These are phyloP conservation scores for Geranomyces michiganensis DNA, from an alignment of 192 early-diverging fungal genomes.

Conservation along the genomic window DNA sequence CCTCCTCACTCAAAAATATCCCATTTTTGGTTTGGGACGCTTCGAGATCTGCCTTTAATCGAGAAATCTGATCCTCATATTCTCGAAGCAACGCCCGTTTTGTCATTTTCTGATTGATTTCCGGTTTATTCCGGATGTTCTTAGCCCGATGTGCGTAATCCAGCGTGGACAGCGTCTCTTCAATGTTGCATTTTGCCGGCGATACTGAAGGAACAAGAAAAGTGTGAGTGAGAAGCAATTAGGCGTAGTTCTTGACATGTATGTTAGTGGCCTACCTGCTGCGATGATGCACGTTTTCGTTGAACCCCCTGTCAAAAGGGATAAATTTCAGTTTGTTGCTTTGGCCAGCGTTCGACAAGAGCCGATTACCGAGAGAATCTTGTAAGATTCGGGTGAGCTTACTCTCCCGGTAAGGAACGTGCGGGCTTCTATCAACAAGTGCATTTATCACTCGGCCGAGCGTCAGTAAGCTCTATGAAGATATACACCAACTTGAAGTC, in stretches of 20 bases:
- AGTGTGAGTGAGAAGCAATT: background rate
- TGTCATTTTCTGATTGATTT: constrained; percentile 72
- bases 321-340: background rate
- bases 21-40: constrained; percentile 85
- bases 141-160: constrained; percentile 75
- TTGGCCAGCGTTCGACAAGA: background rate
- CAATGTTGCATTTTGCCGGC: constrained; percentile 75
- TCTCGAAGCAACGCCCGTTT: constrained; percentile 82
- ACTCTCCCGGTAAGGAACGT: constrained; percentile 95
- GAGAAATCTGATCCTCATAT: constrained; percentile 77
- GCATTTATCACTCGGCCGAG: constrained; percentile 97
- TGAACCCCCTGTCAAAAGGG: constrained; percentile 57
- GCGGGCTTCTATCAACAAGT: constrained; percentile 73
- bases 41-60: constrained; percentile 75
- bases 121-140: constrained; percentile 61
- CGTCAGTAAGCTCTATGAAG: constrained; percentile 78
- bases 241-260: background rate
- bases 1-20: constrained; percentile 69
- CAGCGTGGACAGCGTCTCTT: constrained; percentile 91
- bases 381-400: constrained; percentile 89
- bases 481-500: constrained; percentile 47
- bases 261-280: constrained; percentile 47
- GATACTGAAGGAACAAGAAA: constrained; percentile 52
- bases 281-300: constrained; percentile 97
- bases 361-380: constrained; percentile 84